Evolutionary conservation across 768 basidiomycete genomes (phyloP), one percentile per base, ranked within the genome.

Genomic region (Cubamyces sp.): DNA sequence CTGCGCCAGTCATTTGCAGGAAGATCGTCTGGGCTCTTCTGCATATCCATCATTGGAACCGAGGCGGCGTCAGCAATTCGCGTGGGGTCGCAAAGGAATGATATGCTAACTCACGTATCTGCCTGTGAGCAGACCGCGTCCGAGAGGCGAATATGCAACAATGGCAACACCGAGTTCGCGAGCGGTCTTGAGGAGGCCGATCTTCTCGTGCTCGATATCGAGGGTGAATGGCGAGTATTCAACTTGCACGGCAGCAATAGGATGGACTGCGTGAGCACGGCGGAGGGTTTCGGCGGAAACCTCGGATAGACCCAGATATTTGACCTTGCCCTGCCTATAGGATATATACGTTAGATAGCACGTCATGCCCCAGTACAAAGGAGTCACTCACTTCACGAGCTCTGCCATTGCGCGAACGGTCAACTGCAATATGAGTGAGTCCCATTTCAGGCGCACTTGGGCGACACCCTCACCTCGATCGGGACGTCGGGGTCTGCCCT

Each of bases 151-250:
- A 64, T 83, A 84, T 2, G 79, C 79, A 19, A 85, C 75, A 51
- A 83, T 73, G 2, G 76, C 69, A 18, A 82, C 72, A 3, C 82
- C 81, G 14, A 81, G 71, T 65, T 83, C 79, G 23, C 77, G 64
- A 6, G 76, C 76, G 0, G 79, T 74, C 12, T 76, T 68, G 5
- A 81, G 68, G n/a, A 84, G 65, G 0, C 66, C 75, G 56, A 75
- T 71, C 64, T 78, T 71, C 34, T 70, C 69, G 64, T 77, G 70
- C 66, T 82, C 81, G 49, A 82, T 76, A 52, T 80, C 76, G 25
- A 82, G 75, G 11, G 73, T 73, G 64, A 81, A 78, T 0, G 79
- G 77, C 0, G 77, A 78, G 60, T 76, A 82, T 66, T 81, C 81
- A 52, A 81, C 74, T 60, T 83, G 77, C 8, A 80, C 60, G 1